Percentiles rank a stretch among this genome's conserved stretches.
Evolutionary conservation across 495 filamentous ascomycete genomes (phyloP).

Genomic region (Neurospora sp.): DNA sequence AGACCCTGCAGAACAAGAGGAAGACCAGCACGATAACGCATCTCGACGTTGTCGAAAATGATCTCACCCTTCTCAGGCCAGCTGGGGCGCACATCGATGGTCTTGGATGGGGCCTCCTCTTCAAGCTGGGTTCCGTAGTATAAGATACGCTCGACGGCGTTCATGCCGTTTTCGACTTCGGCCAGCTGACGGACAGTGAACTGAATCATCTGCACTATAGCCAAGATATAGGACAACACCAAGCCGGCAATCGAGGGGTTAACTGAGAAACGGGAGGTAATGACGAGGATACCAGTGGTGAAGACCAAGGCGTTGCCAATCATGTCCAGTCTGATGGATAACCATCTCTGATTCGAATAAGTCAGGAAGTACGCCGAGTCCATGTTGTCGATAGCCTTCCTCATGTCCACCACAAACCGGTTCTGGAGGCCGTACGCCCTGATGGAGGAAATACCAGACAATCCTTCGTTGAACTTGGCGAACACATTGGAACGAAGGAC

Average conservation of each 20-base stretch:
- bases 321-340: constrained; percentile 71
- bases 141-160: constrained; percentile 84
- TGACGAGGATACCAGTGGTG: constrained; percentile 78
- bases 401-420: constrained; percentile 59
- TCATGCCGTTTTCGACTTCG: constrained; percentile 97
- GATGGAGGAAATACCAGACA: constrained; percentile 75
- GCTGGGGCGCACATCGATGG: constrained; percentile 50
- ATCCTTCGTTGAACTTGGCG: constrained; percentile 81
- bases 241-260: constrained; percentile 75
- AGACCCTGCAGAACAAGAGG: constrained; percentile 78
- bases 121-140: constrained; percentile 84
- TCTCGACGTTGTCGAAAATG: constrained; percentile 71
- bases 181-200: constrained; percentile 91
- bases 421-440: constrained; percentile 75
- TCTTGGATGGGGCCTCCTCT: constrained; percentile 74
- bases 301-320: constrained; percentile 79
- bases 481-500: constrained; percentile 80
- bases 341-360: constrained; percentile 89
- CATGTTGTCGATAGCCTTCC: constrained; percentile 74
- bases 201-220: constrained; percentile 93
- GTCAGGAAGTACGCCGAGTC: constrained; percentile 89
- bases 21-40: constrained; percentile 78
- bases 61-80: constrained; percentile 88
- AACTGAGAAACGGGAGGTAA: constrained; percentile 86
- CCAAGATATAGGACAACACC: constrained; percentile 84